These are phyloP conservation scores for Exobasidium cylindrosporum DNA, from an alignment of 1,284 basidiomycete species.

Conservation along the genomic window DNA sequence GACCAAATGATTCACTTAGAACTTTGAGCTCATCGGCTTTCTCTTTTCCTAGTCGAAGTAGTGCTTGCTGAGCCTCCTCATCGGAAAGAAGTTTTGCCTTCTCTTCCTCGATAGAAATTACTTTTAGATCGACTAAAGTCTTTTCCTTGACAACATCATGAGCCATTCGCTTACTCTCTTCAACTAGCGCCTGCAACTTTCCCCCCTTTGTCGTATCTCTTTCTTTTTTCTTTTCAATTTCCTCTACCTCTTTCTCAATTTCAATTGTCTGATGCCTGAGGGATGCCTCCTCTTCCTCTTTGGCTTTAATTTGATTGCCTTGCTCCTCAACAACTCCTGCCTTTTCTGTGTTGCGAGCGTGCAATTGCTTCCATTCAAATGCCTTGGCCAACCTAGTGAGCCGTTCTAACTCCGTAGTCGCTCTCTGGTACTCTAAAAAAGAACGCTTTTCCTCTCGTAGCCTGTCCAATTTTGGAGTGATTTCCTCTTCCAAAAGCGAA, in stretches of 20 bases:
- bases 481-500: constrained; percentile 72
- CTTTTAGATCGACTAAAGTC: constrained; percentile 82
- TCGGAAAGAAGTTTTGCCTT: constrained; percentile 65
- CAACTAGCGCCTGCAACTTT: constrained; percentile 73
- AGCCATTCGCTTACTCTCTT: constrained; percentile 73
- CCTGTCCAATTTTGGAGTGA: constrained; percentile 88
- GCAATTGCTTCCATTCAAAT: constrained; percentile 72
- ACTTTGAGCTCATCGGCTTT: constrained; percentile 26
- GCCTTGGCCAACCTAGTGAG: constrained; percentile 79
- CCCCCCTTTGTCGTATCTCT: constrained; percentile 70
- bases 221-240: constrained; percentile 60
- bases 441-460: constrained; percentile 85
- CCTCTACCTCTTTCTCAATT: constrained; percentile 60
- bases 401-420: constrained; percentile 82
- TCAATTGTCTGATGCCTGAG: constrained; percentile 50
- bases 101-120: constrained; percentile 76
- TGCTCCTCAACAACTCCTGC: constrained; percentile 51
- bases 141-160: constrained; percentile 81
- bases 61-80: constrained; percentile 59
- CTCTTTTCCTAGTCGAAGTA: constrained; percentile 58
- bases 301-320: constrained; percentile 45
- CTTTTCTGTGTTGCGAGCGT: constrained; percentile 55
- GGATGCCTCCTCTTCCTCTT: constrained; percentile 54
- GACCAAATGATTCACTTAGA: constrained; percentile 30
- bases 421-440: constrained; percentile 87